Percentiles rank a stretch among this genome's conserved stretches.
phyloP scores from a whole-genome alignment of 345 rosid species.

The Salix suchowensis region DNA sequence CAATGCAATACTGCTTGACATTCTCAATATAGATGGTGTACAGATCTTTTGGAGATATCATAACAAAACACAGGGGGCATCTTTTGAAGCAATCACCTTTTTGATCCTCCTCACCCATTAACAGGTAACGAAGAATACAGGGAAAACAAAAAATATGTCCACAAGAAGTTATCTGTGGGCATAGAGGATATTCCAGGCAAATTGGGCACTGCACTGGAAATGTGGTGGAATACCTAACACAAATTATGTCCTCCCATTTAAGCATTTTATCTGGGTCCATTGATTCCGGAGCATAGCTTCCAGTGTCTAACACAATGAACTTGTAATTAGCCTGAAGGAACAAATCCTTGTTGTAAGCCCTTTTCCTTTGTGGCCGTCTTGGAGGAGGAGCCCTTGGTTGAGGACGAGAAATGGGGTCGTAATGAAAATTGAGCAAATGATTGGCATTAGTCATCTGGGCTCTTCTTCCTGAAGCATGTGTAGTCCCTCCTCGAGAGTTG shows the following conservation, averaged over 20 bases:
- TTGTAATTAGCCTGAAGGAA: constrained; percentile 96
- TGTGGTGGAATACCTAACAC: constrained; percentile 81
- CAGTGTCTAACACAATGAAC: constrained; percentile 82
- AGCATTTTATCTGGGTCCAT: constrained; percentile 92
- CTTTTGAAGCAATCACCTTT: constrained; percentile 62
- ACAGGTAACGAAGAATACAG: constrained; percentile 70
- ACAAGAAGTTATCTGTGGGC: constrained; percentile 92
- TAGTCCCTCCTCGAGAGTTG: constrained; percentile 38
- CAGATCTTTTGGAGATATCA: constrained; percentile 73
- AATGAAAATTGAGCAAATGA: constrained; percentile 88
- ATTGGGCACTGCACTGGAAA: constrained; percentile 84
- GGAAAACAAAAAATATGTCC: constrained; percentile 99
- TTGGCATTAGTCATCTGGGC: constrained; percentile 68
- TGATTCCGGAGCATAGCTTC: constrained; percentile 52
- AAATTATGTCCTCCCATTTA: constrained; percentile 84
- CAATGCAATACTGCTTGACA: constrained; percentile 58
- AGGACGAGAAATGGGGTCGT: constrained; percentile 70
- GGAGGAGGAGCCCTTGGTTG: constrained; percentile 58
- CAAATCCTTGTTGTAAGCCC: constrained; percentile 82
- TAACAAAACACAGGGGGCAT: constrained; percentile 90
- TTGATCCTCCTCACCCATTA: constrained; percentile 66
- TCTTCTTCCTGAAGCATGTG: constrained; percentile 58
- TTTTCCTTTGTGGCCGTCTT: constrained; percentile 56
- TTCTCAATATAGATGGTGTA: constrained; percentile 71
- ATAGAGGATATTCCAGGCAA: constrained; percentile 84